A percentile compares a stretch with the other conserved stretches of the same genome.
phyloP scores from a whole-genome alignment of 2,329 filamentous ascomycete genomes.

The Xylariaceae sp. region DNA sequence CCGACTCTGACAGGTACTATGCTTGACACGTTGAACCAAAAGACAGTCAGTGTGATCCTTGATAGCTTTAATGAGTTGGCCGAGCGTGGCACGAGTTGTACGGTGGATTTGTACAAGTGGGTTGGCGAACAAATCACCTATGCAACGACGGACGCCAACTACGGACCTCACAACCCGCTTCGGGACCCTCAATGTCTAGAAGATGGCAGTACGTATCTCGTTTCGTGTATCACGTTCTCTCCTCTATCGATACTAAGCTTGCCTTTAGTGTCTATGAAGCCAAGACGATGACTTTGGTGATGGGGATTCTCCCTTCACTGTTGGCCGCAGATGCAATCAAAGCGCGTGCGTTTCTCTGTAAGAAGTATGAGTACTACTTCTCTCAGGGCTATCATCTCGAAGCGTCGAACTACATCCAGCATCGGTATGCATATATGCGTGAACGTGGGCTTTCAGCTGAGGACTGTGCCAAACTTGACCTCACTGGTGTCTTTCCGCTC shows the following conservation, averaged over 20 bases:
- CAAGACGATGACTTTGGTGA: slow-evolving; percentile 4
- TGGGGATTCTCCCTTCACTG: slow-evolving; percentile 1
- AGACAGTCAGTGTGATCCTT: neutral
- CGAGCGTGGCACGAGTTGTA: neutral
- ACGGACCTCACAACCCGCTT: slow-evolving; percentile 1
- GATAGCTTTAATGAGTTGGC: neutral
- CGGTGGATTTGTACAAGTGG: slow-evolving; percentile 1
- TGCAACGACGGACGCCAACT: slow-evolving; percentile 1
- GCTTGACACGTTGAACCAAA: slow-evolving; percentile 1
- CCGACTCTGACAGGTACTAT: slow-evolving; percentile 1
- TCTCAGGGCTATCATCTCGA: neutral
- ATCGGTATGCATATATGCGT: neutral
- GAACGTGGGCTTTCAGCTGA: neutral
- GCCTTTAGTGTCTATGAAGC: slow-evolving; percentile 1
- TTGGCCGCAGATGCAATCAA: slow-evolving; percentile 3
- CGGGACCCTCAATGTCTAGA: neutral
- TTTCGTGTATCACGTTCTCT: neutral
- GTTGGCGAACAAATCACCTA: neutral
- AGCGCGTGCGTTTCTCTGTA: slow-evolving; percentile 4
- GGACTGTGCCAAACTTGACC: slow-evolving; percentile 10
- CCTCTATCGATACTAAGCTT: neutral
- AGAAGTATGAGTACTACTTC: neutral
- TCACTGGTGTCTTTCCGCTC: slow-evolving; percentile 6
- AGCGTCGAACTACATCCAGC: slow-evolving; percentile 2
- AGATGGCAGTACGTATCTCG: neutral